phyloP scores from a whole-genome alignment of 768 basidiomycete genomes.

The Gymnopilus junonius region DNA sequence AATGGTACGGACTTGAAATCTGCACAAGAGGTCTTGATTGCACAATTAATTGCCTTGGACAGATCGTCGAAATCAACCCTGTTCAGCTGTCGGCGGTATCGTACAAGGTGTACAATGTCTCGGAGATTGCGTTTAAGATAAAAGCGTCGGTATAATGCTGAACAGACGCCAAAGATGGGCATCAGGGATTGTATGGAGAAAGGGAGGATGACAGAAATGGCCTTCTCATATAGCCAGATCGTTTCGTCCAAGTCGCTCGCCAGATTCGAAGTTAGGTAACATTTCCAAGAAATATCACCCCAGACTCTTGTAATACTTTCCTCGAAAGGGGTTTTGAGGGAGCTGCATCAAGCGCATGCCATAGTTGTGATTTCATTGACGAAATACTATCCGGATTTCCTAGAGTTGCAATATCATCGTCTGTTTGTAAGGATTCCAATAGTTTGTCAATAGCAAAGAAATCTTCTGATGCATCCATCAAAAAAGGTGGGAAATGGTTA shows the following conservation, averaged over 20 bases:
- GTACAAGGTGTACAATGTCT: constrained; percentile 5
- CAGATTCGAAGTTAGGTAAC: not conserved
- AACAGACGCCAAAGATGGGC: constrained; percentile 8
- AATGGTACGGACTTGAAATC: not conserved
- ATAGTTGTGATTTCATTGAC: not conserved
- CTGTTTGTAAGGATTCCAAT: not conserved
- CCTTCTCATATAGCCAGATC: constrained; percentile 9
- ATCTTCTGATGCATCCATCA: constrained; percentile 7
- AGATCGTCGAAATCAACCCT: constrained; percentile 4
- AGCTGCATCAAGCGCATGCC: not conserved
- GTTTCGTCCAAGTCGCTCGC: constrained; percentile 8
- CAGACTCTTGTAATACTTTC: not conserved
- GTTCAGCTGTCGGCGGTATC: constrained; percentile 3
- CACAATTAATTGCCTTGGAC: not conserved
- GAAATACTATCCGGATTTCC: not conserved
- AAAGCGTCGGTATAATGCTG: constrained; percentile 7
- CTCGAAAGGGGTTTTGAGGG: not conserved
- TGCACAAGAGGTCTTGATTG: not conserved
- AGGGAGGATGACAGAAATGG: not conserved
- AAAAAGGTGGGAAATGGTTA: not conserved
- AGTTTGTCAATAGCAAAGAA: constrained; percentile 6
- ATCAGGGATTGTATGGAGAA: not conserved
- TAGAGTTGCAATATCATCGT: not conserved
- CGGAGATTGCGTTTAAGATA: constrained; percentile 1
- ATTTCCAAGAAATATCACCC: constrained; percentile 7